Evolutionary conservation across 176 grass and related monocot genomes (phyloP), one percentile per base, ranked within the genome.

Genomic region (Echinochloa phyllopogon): DNA sequence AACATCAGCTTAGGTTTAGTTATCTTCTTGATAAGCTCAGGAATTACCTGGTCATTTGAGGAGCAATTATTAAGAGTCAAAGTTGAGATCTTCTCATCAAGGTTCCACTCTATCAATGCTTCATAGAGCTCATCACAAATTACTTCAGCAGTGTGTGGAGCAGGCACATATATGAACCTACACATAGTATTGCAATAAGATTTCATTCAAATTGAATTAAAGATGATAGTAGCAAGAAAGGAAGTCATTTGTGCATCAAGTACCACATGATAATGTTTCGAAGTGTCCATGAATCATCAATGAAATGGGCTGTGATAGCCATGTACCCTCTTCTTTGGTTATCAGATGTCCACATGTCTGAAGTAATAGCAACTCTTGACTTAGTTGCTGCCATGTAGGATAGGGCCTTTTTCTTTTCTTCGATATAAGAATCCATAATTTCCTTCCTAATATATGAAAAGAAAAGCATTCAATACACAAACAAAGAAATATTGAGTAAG

Each of bases 301-400:
- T 74, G 5, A 71, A 47, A 56, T 56, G 52, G 17, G 17, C 5
- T 20, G 65, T 82, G 63, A 70, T 17, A 9, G 76, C 52, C 66
- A 87, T 87, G 10, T 61, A 81, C 3, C 63, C 61, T 16, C 48
- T 87, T 4, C 80, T 87, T 72, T 72, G 25, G 57, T 87, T 77
- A 8, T 39, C 56, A 10, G 66, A 39, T 9, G 75, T 74, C 65
- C 50, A 87, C 64, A 64, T 80, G 13, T 87, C 76, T 39, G 76
- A 74, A 17, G 76, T 87, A 7, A 87, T 62, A 18, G 64, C 52
- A 23, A 80, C 23, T 23, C 65, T 56, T 8, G 52, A 56, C 18
- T 56, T 56, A 56, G 5, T 21, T 56, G 17, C 52, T 20, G 52
- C 18, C 52, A 56, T 56, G 6, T 56, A 56, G 1, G 17, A 16